Base-by-base conservation (phyloP, 257 asterid species). In the Plectranthus barbatus region DNA sequence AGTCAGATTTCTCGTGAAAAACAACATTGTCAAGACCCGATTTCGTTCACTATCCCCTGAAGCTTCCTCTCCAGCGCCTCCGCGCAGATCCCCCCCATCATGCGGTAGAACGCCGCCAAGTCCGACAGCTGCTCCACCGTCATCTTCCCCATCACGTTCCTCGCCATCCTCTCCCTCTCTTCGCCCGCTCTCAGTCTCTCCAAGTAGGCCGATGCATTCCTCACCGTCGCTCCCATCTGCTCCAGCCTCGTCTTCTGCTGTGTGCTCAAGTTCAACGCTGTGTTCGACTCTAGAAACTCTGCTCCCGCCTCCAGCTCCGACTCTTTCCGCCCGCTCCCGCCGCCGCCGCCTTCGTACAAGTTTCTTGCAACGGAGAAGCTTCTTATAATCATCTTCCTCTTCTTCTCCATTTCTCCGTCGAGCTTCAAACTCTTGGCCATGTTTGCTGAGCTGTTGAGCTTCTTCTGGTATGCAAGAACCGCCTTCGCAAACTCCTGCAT, bases 191-290 rank as follows among this genome's bases (percentile, higher is more conserved):
- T 74, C 84, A 86, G 44, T 42, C 67, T 83, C 12, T 83, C 78
- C 33, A 80, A 26, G 68, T 78, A 86, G 0, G 71, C 69, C 1
- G 81, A 70, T 3, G 87, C 87, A 57, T 84, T 86, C 72, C 91
- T 77, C 44, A 83, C 90, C 0, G 95, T 90, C 33, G 95, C 95
- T 0, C 97, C 91, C 94, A 86, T 84, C 76, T 83, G 94, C 83
- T 83, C 83, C 46, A 86, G 61, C 69, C 95, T 78, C 0, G 66
- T 80, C 53, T 83, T 83, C 54, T 84, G 94, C 4, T 86, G 95
- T 65, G 71, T 24, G 70, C 91, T n/a, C n/a, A n/a, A n/a, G n/a
- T n/a, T 86, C 77, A 84, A 39, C 6, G 86, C 86, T 9, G 81
- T 79, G 10, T 89, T 86, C 11, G 80, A 81, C 96, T 88, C 88